Evolutionary conservation across 305 asterid genomes (phyloP).

Genomic region (Fraxinus paxiana): DNA sequence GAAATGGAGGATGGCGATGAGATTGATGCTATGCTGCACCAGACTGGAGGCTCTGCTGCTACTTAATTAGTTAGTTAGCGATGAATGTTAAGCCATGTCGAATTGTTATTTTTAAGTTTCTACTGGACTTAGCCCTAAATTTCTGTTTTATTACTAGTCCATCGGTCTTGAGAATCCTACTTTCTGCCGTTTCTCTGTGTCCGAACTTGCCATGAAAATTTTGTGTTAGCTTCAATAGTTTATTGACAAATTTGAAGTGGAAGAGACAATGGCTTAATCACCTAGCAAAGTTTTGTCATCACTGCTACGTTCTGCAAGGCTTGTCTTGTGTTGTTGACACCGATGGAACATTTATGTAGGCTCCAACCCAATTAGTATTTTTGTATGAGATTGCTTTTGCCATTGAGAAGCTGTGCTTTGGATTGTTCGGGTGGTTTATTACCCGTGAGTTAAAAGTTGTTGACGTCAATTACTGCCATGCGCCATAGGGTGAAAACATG

Average conservation of each 20-base stretch:
- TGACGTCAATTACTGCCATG: not conserved
- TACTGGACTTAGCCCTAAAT: not conserved
- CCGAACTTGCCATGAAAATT: not conserved
- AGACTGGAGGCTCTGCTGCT: conserved; percentile 29
- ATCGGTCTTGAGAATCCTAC: not conserved
- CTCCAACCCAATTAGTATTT: not conserved
- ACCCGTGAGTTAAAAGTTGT: not conserved
- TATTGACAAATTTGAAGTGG: not conserved
- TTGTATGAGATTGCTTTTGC: not conserved
- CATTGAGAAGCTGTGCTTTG: not conserved
- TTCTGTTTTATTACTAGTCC: not conserved
- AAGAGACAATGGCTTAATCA: not conserved
- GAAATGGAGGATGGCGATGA: conserved; percentile 41
- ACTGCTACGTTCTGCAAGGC: not conserved
- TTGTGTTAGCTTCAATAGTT: not conserved
- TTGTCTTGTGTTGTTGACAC: not conserved
- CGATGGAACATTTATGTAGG: not conserved
- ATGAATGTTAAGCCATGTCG: not conserved
- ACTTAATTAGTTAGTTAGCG: not conserved
- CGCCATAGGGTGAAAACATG: not conserved
- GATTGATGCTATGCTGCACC: conserved; percentile 43
- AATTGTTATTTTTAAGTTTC: not conserved
- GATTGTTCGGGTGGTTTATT: not conserved
- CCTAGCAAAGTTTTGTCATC: not conserved
- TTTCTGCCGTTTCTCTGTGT: not conserved